These are phyloP conservation scores for Phaffomyces antillensis DNA, from an alignment of 805 yeast species.

Conservation along the genomic window DNA sequence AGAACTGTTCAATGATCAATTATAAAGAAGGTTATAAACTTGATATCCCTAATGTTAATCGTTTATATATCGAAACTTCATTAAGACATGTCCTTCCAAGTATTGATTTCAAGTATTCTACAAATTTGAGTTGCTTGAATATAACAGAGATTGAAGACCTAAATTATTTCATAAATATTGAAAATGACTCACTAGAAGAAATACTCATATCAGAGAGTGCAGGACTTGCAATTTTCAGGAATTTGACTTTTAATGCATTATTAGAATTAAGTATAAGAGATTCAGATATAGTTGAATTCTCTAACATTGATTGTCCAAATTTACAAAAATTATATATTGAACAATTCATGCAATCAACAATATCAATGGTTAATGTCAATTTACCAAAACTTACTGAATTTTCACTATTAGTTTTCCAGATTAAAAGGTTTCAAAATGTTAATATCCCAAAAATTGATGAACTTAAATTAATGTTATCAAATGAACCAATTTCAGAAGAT, in stretches of 20 bases:
- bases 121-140: not conserved
- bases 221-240: conserved; percentile 1
- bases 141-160: not conserved
- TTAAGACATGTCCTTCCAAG: not conserved
- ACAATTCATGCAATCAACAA: conserved; percentile 10
- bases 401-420: not conserved
- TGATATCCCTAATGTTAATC: not conserved
- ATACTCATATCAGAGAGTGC: not conserved
- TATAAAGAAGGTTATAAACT: no score
- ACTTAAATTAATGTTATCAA: conserved; percentile 14
- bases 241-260: conserved; percentile 2
- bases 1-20: no score
- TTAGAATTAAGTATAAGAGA: conserved; percentile 5
- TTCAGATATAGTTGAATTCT: conserved; percentile 8
- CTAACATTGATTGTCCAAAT: conserved; percentile 7
- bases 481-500: conserved; percentile 8
- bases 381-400: not conserved
- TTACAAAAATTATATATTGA: conserved; percentile 10
- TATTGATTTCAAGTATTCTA: not conserved
- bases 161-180: not conserved
- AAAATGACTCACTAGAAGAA: not conserved
- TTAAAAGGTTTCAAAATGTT: conserved; percentile 5
- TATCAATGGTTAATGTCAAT: conserved; percentile 6
- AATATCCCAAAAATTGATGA: conserved; percentile 2
- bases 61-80: not conserved